Base-by-base conservation (phyloP, 2,329 filamentous ascomycete species). In the Penicillium carneum region DNA sequence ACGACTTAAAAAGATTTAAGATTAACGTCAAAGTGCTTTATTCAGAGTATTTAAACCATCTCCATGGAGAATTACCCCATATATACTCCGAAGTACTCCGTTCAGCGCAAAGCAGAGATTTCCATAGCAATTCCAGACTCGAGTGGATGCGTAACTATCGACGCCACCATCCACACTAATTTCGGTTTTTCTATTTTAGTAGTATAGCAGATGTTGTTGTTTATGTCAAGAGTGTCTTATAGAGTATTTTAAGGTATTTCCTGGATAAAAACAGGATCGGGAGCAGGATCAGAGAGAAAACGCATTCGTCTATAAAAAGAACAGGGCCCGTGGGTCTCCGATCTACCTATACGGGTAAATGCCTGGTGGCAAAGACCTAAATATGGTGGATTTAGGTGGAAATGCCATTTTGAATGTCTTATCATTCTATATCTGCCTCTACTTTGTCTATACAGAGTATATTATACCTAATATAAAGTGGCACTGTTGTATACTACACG, bases 121-220 rank as follows among this genome's bases (percentile, higher is more conserved):
- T 57, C 18, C 23, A 43, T 23, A 14, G 4, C 29, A 20, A 43
- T n/a, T 54, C 51, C 18, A 57, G 45, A 51, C 54, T 57, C 26
- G 14, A 14, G 54, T 57, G 53, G 53, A 56, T 38, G 54, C 43
- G 14, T 38, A 56, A 57, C 54, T 51, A 57, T 57, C 10, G 54
- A 57, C 54, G 57, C 57, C 57, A 59, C 42, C 26, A 47, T 34
- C 47, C 38, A 29, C 10, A 38, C 41, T 55, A 38, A 20, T 33
- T 49, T 36, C 4, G 2, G 2, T 8, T 23, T 49, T 33, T 43
- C 46, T 51, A 57, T 36, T 36, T 36, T 36, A 8, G 14, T 36
- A 16, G 34, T 36, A 36, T 36, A 36, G 7, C 6, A 16, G 3
- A 36, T 14, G 3, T 7, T 14, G 10, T 14, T 36, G 14, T 36